phyloP scores from a whole-genome alignment of 768 basidiomycete genomes.

The Arthromyces matolae region DNA sequence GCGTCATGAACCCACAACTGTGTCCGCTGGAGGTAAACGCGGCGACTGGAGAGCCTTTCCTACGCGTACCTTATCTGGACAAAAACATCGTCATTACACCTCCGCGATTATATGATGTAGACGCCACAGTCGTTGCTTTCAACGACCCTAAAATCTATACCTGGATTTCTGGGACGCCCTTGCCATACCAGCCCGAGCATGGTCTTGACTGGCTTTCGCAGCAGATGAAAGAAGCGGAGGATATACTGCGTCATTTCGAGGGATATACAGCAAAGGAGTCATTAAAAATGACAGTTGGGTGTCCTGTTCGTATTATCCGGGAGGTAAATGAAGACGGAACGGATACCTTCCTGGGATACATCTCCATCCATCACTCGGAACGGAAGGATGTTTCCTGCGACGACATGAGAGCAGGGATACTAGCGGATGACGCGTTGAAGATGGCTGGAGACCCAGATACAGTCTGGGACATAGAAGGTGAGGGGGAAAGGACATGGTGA shows the following conservation, averaged over 20 bases:
- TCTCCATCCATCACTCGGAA: constrained; percentile 26
- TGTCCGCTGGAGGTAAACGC: constrained; percentile 25
- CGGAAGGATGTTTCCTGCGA: constrained; percentile 27
- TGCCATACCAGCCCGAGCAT: constrained; percentile 35
- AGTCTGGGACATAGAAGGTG: constrained; percentile 50
- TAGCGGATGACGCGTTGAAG: constrained; percentile 35
- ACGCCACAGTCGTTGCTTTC: constrained; percentile 29
- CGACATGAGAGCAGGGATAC: constrained; percentile 20
- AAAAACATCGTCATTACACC: constrained; percentile 47
- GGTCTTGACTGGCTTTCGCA: constrained; percentile 17
- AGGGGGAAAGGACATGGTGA: constrained; percentile 8
- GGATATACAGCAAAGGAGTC: neutral
- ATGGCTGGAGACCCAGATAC: constrained; percentile 42
- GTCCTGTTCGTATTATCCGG: constrained; percentile 42
- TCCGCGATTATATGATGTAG: constrained; percentile 40
- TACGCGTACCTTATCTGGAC: constrained; percentile 45
- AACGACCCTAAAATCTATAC: constrained; percentile 34
- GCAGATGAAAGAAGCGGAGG: constrained; percentile 20
- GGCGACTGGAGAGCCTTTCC: constrained; percentile 44
- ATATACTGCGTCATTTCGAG: constrained; percentile 20
- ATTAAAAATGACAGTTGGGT: constrained; percentile 12
- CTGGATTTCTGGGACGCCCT: constrained; percentile 36
- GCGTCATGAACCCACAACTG: constrained; percentile 2
- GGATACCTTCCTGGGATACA: constrained; percentile 29
- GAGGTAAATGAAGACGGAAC: constrained; percentile 34